A percentile compares a stretch with the other conserved stretches of the same genome.
phyloP scores from a whole-genome alignment of 2,329 filamentous ascomycete species.

The Botrytis cinerea region DNA sequence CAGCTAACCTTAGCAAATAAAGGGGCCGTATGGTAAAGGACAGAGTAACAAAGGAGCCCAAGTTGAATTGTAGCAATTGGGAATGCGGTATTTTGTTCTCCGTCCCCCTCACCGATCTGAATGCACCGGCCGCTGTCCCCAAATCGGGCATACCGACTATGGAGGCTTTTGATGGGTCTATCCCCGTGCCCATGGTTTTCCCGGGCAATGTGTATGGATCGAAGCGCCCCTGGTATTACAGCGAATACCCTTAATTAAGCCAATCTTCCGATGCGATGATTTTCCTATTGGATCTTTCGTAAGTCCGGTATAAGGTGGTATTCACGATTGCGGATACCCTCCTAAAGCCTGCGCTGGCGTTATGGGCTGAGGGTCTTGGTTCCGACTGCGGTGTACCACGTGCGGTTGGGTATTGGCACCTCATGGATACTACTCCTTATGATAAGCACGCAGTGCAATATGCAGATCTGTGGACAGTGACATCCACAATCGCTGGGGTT shows the following conservation, averaged over 20 bases:
- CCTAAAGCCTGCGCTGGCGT: slow-evolving; percentile 1
- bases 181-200: slow-evolving; percentile 65
- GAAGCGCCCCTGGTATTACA: slow-evolving; percentile 39
- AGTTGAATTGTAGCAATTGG: slow-evolving; percentile 88
- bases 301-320: neutral
- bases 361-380: slow-evolving; percentile 6
- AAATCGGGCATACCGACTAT: slow-evolving; percentile 33
- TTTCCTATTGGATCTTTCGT: slow-evolving; percentile 9
- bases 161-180: slow-evolving; percentile 52
- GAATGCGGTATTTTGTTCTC: slow-evolving; percentile 85
- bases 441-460: slow-evolving; percentile 12
- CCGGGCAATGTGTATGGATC: slow-evolving; percentile 51
- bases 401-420: slow-evolving; percentile 5
- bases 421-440: neutral
- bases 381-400: slow-evolving; percentile 19
- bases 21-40: slow-evolving; percentile 80
- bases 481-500: slow-evolving; percentile 4
- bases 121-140: slow-evolving; percentile 12
- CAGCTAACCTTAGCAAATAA: slow-evolving; percentile 16
- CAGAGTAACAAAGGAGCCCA: slow-evolving; percentile 64
- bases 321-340: neutral
- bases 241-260: slow-evolving; percentile 23
- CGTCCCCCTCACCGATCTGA: slow-evolving; percentile 16
- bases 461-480: slow-evolving; percentile 11
- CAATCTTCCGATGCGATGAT: slow-evolving; percentile 17